Evolutionary conservation across 306 rosid genomes (phyloP), one percentile per base, ranked within the genome.

Genomic region (Casuarina glauca): DNA sequence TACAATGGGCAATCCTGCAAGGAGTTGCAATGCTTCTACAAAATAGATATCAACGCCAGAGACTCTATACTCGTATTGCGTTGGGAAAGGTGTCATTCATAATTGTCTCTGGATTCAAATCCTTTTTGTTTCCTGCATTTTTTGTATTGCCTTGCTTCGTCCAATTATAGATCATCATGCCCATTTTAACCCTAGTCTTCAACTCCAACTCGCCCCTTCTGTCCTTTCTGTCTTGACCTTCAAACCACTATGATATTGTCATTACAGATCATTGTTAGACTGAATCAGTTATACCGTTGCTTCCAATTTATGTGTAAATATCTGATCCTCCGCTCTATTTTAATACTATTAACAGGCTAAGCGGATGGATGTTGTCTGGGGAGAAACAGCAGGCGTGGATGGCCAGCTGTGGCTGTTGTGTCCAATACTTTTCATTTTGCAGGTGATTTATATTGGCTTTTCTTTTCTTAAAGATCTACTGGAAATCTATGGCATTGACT

Each of bases 1-100:
- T 96, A 62, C 97, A 91, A 74, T 96, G 99, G 99, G 99, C 99
- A 78, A 88, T 96, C 98, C 90, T 96, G 99, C 99, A 96, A 88
- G 99, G 99, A 79, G 87, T 96, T 62, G 96, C 99, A 71, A 96
- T 96, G 99, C 98, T 96, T 74, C 76, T 96, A 77, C 99, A 96
- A 79, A 96, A 96, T 82, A 89, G 99, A 91, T 96, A 96, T 86
- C 99, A 96, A 75, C 97, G 99, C 7, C 97, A 96, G 83, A 89
- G 99, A 80, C 97, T 96, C 67, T 96, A 96, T 78, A 96, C 99
- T 74, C 97, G 99, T 74, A 96, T 96, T 88, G 99, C 99, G 4
- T 79, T 96, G 75, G 99, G 99, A 86, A 96, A 96, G 99, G 99
- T 96, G 74, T 70, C 71, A 84, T 76, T 76, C 66, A 26, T 67